Conservation (phyloP, 768 basidiomycete species). For the Boletus rubroflammeus region DNA sequence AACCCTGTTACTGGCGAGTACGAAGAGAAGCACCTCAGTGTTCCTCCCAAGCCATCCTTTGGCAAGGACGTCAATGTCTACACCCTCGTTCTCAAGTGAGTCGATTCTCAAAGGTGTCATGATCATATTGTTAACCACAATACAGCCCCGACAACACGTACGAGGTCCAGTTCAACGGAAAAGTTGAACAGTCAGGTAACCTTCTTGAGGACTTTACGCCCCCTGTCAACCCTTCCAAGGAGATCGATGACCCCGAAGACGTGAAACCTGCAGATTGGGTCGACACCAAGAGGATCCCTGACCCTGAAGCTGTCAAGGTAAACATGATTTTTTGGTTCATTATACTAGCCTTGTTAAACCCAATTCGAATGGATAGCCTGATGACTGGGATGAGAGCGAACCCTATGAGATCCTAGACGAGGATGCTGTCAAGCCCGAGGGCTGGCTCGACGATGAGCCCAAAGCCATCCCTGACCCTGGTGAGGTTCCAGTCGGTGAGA, state of each 20-base stretch:
- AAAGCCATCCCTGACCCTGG: conserved; percentile 82
- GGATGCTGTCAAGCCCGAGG: conserved; percentile 86
- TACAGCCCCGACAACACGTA: conserved; percentile 89
- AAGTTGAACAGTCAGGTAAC: conserved; percentile 71
- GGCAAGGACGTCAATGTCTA: conserved; percentile 92
- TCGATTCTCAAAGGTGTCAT: conserved; percentile 12
- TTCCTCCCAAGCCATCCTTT: conserved; percentile 79
- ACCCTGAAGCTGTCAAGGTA: conserved; percentile 81
- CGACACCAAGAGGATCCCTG: conserved; percentile 79
- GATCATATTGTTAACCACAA: conserved; percentile 1
- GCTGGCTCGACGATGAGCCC: conserved; percentile 92
- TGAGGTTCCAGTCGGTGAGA: conserved; percentile 29
- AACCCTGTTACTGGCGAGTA: conserved; percentile 88
- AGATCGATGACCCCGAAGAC: conserved; percentile 93
- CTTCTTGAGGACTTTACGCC: conserved; percentile 94
- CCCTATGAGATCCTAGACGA: conserved; percentile 89
- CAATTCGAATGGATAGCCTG: conserved; percentile 51
- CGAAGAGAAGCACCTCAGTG: conserved; percentile 94
- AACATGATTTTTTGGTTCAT: background rate
- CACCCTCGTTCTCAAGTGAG: conserved; percentile 89
- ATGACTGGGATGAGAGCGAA: conserved; percentile 97
- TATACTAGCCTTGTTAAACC: background rate
- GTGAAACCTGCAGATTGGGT: conserved; percentile 93
- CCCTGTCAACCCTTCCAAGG: conserved; percentile 85
- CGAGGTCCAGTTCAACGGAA: conserved; percentile 86